Base-by-base conservation (phyloP, 371 early-diverging fungal genomes). In the Mucor velutinosus region DNA sequence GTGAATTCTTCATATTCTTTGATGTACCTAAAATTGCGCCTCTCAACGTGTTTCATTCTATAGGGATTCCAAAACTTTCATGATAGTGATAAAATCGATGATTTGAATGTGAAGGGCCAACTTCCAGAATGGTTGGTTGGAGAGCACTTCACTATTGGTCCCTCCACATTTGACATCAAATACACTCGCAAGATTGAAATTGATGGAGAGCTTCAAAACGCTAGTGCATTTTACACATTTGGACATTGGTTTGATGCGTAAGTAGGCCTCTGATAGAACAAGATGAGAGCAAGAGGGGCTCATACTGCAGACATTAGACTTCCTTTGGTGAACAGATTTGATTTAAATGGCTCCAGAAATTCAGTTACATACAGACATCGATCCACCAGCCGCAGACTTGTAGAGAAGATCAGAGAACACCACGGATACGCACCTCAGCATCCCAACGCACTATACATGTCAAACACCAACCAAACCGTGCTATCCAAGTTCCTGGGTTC, bases 201-300 rank as follows among this genome's bases (percentile, higher is more conserved):
- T 21, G 78, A 90, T 41, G 87, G 90, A 5, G 83, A 87, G 33
- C 72, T 85, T 14, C 82, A 87, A 71, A 83, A 81, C 62, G 88
- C 83, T 25, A 86, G 88, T 27, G 77, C 84, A 15, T 71, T 74
- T 15, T 92, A 85, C 62, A 81, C 80, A 7, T 90, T 89, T 67
- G 90, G 89, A 12, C 90, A 91, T 72, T 86, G 91, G 83, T 87
- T 91, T 79, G 92, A 92, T 72, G 81, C 78, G 83, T 87, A 76
- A 76, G 79, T 58, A 27, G 17, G 17, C 7, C n/a, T 2, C 12
- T 47, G 37, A 37, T 10, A 21, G 1, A 37, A 27, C 3, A 30
- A 61, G 7, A 61, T 4, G 3, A 21, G 35, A 6, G 35, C 35
- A 49, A 0, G 11, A 8, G 21, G 10, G 17, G 7, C 23, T 49